A percentile compares a stretch with the other conserved stretches of the same genome.
phyloP scores from a whole-genome alignment of 2,329 filamentous ascomycete genomes.

The Zymoseptoria passerinii region DNA sequence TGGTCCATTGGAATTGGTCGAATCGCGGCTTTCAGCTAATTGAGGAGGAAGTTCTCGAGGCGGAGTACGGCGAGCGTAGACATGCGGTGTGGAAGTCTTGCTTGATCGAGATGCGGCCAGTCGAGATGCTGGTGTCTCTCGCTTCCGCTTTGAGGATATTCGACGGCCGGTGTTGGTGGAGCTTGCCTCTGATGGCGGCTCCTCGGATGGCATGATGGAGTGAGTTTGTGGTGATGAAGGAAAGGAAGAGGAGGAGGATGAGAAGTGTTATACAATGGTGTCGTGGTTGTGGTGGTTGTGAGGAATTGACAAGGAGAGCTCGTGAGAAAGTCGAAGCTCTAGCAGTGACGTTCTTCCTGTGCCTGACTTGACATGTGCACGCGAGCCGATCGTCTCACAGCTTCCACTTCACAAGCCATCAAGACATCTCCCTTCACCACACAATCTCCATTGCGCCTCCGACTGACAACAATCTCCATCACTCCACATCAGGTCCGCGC shows the following conservation, averaged over 20 bases:
- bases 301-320: background rate
- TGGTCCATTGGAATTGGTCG: background rate
- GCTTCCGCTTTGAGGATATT: conserved; percentile 23
- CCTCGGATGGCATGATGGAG: conserved; percentile 16
- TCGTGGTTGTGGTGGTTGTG: background rate
- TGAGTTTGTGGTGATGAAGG: background rate
- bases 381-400: background rate
- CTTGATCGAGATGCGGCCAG: conserved; percentile 19
- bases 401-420: background rate
- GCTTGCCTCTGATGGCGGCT: conserved; percentile 16
- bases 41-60: conserved; percentile 17
- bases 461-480: background rate
- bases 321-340: no score
- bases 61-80: conserved; percentile 27
- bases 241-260: background rate
- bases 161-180: conserved; percentile 6
- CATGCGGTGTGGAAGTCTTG: conserved; percentile 24
- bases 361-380: background rate
- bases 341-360: background rate
- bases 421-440: conserved; percentile 1
- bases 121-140: conserved; percentile 23
- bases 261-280: background rate
- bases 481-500: background rate
- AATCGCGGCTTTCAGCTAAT: conserved; percentile 4
- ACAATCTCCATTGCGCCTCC: conserved; percentile 4